phyloP scores from a whole-genome alignment of 2,329 filamentous ascomycete species.

The Pseudocercospora eumusae region DNA sequence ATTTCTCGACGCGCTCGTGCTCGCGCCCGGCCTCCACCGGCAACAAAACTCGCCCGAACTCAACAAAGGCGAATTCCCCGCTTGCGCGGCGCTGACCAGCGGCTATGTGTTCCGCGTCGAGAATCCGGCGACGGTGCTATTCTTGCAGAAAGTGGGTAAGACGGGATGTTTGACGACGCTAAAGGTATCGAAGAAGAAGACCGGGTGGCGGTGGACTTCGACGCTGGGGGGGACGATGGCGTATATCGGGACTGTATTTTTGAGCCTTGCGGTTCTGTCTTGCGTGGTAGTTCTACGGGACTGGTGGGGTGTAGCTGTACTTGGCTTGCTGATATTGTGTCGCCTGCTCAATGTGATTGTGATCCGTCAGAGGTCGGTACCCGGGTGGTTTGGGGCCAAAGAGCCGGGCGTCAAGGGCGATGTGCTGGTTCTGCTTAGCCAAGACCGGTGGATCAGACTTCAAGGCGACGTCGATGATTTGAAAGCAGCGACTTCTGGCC shows the following conservation, averaged over 20 bases:
- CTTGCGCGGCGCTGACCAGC: conserved; percentile 47
- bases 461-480: conserved; percentile 59
- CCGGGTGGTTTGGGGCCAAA: conserved; percentile 35
- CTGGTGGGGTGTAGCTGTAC: conserved; percentile 52
- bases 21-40: conserved; percentile 63
- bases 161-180: conserved; percentile 37
- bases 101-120: conserved; percentile 49
- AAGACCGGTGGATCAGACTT: conserved; percentile 56
- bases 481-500: conserved; percentile 59
- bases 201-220: too few relatives aligned
- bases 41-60: conserved; percentile 57
- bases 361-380: conserved; percentile 53
- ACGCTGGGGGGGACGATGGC: conserved; percentile 2
- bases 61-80: conserved; percentile 46
- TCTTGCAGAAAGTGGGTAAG: conserved; percentile 43
- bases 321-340: conserved; percentile 55
- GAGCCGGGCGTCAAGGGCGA: conserved; percentile 47
- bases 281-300: conserved; percentile 18
- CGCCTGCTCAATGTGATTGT: conserved; percentile 60
- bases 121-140: conserved; percentile 58
- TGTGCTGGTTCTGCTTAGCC: conserved; percentile 56
- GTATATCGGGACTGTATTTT: conserved; percentile 16
- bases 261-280: conserved; percentile 18
- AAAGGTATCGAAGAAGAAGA: too few relatives aligned
- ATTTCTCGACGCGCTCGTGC: conserved; percentile 58